Evolutionary conservation across 352 stramenopile species (phyloP).

Genomic region (Ophiocytium majus): DNA sequence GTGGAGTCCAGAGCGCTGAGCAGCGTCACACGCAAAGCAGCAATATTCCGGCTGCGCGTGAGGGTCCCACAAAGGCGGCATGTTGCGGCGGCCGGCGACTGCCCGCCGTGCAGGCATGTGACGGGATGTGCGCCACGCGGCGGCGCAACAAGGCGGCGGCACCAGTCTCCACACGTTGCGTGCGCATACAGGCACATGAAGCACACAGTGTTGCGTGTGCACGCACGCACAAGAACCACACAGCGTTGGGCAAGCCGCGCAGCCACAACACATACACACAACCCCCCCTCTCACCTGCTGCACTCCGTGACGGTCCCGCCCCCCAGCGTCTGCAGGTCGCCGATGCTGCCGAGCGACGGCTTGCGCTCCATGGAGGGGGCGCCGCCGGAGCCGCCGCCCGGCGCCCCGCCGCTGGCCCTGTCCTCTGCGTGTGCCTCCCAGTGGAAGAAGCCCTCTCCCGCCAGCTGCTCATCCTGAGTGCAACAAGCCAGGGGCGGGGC

Average conservation of each 20-base stretch:
- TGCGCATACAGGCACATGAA: no score
- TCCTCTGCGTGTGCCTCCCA: constrained; percentile 17
- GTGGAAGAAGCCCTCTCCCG: constrained; percentile 5
- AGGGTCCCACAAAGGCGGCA: no score
- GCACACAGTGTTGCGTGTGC: no score
- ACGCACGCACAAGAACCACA: no score
- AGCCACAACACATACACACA: no score
- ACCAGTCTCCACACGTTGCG: no score
- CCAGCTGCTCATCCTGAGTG: not conserved
- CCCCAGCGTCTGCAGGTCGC: constrained; percentile 9
- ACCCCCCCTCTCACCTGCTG: constrained; percentile 15
- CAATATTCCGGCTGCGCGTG: no score
- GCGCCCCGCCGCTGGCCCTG: not conserved
- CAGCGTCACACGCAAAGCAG: not conserved
- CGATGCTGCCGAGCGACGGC: not conserved
- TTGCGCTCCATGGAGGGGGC: not conserved
- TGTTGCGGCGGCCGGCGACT: no score
- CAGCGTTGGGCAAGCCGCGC: no score
- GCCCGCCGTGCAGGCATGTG: no score
- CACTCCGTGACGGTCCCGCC: constrained; percentile 11
- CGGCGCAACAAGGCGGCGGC: no score
- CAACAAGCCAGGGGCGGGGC: not conserved
- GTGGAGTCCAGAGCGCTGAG: not conserved
- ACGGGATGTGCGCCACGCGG: no score
- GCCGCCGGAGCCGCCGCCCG: not conserved